phyloP scores from a whole-genome alignment of 805 yeast genomes.

The Pichia membranifaciens region DNA sequence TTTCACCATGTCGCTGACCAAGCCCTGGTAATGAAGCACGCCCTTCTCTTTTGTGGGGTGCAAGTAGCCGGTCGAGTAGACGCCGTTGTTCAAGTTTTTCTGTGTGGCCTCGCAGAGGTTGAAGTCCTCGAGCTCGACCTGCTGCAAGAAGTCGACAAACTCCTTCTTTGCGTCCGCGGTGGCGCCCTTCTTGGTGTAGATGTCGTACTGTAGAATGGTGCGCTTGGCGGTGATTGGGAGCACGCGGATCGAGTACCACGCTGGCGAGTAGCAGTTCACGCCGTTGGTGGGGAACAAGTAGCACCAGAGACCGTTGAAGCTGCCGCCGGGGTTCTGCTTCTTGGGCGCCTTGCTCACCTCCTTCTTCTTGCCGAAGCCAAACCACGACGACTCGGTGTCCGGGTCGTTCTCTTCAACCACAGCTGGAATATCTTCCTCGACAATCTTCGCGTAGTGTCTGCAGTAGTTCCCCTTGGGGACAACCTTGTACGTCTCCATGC shows the following conservation, averaged over 20 bases:
- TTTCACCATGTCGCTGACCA: conserved; percentile 54
- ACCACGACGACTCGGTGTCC: conserved; percentile 42
- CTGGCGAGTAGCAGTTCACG: conserved; percentile 59
- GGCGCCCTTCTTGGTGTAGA: conserved; percentile 55
- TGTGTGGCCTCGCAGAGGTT: conserved; percentile 56
- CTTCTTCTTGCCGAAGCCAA: conserved; percentile 42
- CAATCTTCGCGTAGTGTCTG: conserved; percentile 55
- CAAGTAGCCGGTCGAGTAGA: conserved; percentile 51
- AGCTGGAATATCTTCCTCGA: conserved; percentile 31
- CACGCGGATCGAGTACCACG: conserved; percentile 59
- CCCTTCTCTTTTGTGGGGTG: conserved; percentile 58
- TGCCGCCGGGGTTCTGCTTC: conserved; percentile 53
- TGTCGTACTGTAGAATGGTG: conserved; percentile 55
- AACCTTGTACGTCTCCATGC: conserved; percentile 60
- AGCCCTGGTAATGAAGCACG: conserved; percentile 49
- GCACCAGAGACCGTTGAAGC: conserved; percentile 57
- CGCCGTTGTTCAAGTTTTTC: conserved; percentile 55
- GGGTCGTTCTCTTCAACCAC: conserved; percentile 29
- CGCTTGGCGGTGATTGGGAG: conserved; percentile 48
- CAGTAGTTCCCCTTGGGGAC: conserved; percentile 55
- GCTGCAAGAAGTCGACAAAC: conserved; percentile 57
- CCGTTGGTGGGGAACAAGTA: conserved; percentile 58
- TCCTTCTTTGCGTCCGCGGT: conserved; percentile 48
- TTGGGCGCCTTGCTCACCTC: conserved; percentile 19
- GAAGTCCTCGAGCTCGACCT: conserved; percentile 57